Conservation (phyloP, 805 yeast genomes). For the Monosporozyma aerobia region DNA sequence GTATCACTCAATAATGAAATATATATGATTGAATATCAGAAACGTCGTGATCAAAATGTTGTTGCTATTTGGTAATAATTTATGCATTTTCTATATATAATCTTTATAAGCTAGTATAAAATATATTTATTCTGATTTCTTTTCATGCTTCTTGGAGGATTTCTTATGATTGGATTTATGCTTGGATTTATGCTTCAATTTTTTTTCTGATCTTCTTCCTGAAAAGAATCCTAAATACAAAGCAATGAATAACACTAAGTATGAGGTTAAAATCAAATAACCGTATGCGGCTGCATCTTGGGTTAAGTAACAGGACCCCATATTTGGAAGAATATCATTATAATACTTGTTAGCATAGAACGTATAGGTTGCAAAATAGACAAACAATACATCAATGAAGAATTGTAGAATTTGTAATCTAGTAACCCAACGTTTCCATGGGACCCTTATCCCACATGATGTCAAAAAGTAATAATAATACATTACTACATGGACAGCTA, state of each 20-base stretch:
- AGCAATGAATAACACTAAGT: constrained; percentile 79
- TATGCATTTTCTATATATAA: background rate
- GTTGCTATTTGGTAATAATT: no score
- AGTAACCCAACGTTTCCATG: constrained; percentile 91
- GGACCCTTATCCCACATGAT: constrained; percentile 74
- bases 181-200: constrained; percentile 3
- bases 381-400: constrained; percentile 60
- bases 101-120: background rate
- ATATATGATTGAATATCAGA: no score
- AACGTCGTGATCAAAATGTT: no score
- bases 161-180: background rate
- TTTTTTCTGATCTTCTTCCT: constrained; percentile 18
- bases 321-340: constrained; percentile 53
- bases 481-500: constrained; percentile 76
- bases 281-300: constrained; percentile 91
- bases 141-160: background rate
- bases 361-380: constrained; percentile 73
- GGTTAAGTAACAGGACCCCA: constrained; percentile 81
- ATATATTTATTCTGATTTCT: background rate
- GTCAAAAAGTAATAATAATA: constrained; percentile 79
- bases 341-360: constrained; percentile 68
- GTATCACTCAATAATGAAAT: no score
- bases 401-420: constrained; percentile 74
- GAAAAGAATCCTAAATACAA: constrained; percentile 85
- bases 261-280: constrained; percentile 75